Base-by-base conservation (phyloP, 768 basidiomycete species). In the Termitomyces sp. region DNA sequence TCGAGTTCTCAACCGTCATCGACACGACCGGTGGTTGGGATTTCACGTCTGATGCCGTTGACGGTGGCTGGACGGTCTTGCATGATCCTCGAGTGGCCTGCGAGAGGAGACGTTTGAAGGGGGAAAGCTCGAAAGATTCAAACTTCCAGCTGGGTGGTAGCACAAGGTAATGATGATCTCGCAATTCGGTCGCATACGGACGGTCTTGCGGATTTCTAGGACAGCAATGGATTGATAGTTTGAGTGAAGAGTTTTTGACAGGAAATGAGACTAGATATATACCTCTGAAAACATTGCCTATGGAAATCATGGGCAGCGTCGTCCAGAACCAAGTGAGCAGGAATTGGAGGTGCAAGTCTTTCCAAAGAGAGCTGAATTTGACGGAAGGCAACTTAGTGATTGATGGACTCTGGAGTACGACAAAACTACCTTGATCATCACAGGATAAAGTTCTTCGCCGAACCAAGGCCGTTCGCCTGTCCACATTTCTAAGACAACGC, bases 401-500 rank as follows among this genome's bases (percentile, higher is more conserved):
- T 12, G 33, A 48, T 26, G 9, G 9, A 48, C 5, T 35, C 14
- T 3, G 30, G n/a, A 43, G 28, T 10, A 28, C 16, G 28, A 8
- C 35, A 46, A 20, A 56, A 68, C 52, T 65, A 93, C 95, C 81
- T 93, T 88, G 56, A 87, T 77, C 82, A 96, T 86, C 47, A 96
- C 91, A 3, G 88, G 79, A 61, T 91, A 73, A 4, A 83, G 75
- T 66, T 89, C 85, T 62, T 90, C 83, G 35, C 86, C 84, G 49
- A 76, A 79, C 95, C 95, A 98, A 6, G 95, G 95, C 49, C 92
- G 76, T 63, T 84, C 77, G n/a, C 92, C 95, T 5, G 89, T 88
- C 87, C 93, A 95, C 95, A 98, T 98, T 71, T 98, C 95, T 52
- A 95, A 78, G 14, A 93, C 85, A 38, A 98, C 86, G 70, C 95